Conservation (phyloP, 192 early-diverging fungal species). For the Coemansia sp. region DNA sequence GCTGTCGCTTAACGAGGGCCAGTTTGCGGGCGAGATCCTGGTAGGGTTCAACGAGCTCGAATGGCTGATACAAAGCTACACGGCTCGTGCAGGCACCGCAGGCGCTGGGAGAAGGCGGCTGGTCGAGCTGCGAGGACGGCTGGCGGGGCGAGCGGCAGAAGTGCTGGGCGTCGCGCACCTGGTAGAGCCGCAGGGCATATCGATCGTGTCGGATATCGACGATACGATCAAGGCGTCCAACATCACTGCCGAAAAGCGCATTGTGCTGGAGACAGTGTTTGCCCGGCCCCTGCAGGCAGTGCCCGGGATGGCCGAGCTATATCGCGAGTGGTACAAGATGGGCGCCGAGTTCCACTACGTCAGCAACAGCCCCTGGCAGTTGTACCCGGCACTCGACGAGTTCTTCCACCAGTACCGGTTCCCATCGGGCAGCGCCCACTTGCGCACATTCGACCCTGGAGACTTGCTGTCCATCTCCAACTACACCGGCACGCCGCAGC, state of each 20-base stretch:
- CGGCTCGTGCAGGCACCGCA: neutral
- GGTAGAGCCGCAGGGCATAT: slow-evolving; percentile 64
- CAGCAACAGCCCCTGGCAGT: slow-evolving; percentile 78
- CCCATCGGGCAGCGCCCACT: slow-evolving; percentile 75
- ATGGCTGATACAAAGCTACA: slow-evolving; percentile 48
- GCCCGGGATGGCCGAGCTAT: slow-evolving; percentile 76
- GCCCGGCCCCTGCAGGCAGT: slow-evolving; percentile 58
- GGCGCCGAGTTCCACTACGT: slow-evolving; percentile 82
- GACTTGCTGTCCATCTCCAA: slow-evolving; percentile 60
- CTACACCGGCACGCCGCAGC: slow-evolving; percentile 48
- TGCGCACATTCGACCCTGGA: slow-evolving; percentile 63
- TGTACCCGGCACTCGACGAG: slow-evolving; percentile 63
- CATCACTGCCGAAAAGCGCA: slow-evolving; percentile 64
- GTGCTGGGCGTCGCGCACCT: slow-evolving; percentile 35
- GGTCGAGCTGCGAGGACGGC: slow-evolving; percentile 35
- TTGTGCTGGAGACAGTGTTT: slow-evolving; percentile 59
- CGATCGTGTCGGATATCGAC: slow-evolving; percentile 83
- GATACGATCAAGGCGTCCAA: slow-evolving; percentile 90
- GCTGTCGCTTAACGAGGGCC: slow-evolving; percentile 36
- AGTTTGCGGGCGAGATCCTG: slow-evolving; percentile 48
- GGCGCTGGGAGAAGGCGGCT: slow-evolving; percentile 14
- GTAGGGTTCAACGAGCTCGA: slow-evolving; percentile 51
- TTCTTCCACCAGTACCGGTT: slow-evolving; percentile 72
- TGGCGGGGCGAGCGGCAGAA: slow-evolving; percentile 23
- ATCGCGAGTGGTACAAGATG: slow-evolving; percentile 61